phyloP scores from a whole-genome alignment of 2,329 filamentous ascomycete genomes.

The Verticillium klebahnii region DNA sequence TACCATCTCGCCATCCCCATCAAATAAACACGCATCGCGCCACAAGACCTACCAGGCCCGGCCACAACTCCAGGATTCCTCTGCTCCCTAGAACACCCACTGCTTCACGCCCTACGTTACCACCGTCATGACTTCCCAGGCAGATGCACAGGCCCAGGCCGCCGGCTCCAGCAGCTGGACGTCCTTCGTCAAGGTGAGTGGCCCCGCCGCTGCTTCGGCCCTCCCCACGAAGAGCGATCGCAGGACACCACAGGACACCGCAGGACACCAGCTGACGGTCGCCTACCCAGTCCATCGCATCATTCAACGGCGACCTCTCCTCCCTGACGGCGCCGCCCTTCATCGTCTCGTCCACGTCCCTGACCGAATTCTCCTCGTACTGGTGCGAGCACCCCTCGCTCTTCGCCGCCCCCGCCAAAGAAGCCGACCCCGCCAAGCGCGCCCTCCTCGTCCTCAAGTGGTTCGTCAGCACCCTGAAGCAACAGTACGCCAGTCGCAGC shows the following conservation, averaged over 20 bases:
- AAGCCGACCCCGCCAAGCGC: conserved; percentile 75
- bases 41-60: neutral
- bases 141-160: neutral
- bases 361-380: conserved; percentile 78
- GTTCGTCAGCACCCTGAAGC: conserved; percentile 91
- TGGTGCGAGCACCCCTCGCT: conserved; percentile 76
- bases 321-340: conserved; percentile 79
- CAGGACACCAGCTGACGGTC: conserved; percentile 1
- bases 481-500: conserved; percentile 71
- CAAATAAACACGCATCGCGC: neutral
- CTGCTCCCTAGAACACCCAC: neutral
- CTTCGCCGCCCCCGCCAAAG: conserved; percentile 76
- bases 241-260: neutral
- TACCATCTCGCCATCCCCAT: neutral
- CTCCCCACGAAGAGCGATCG: neutral
- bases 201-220: neutral
- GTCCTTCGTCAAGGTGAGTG: conserved; percentile 4
- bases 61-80: neutral
- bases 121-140: neutral
- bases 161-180: conserved; percentile 1
- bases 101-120: neutral
- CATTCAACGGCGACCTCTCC: conserved; percentile 77
- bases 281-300: conserved; percentile 62
- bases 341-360: conserved; percentile 72
- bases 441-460: conserved; percentile 88